phyloP scores from a whole-genome alignment of 2,329 filamentous ascomycete genomes.

The Botrytis squamosa region DNA sequence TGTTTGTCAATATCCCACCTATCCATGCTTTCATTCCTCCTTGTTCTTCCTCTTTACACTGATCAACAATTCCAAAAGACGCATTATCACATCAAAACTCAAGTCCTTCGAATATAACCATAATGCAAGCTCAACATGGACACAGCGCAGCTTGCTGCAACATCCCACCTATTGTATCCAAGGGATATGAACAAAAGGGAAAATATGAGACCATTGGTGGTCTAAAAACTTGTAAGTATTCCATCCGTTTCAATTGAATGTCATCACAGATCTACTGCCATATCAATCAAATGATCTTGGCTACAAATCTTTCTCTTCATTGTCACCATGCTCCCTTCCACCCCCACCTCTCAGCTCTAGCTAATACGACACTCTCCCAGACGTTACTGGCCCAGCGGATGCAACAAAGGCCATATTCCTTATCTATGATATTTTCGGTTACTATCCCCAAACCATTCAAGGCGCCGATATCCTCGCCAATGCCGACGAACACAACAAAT shows the following conservation, averaged over 20 bases:
- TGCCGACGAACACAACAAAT: conserved; percentile 57
- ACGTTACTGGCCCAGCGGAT: conserved; percentile 49
- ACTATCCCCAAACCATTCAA: conserved; percentile 68
- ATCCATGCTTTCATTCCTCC: not conserved
- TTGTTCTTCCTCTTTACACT: not conserved
- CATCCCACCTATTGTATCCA: conserved; percentile 56
- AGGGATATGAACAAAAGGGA: conserved; percentile 56
- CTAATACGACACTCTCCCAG: conserved; percentile 22
- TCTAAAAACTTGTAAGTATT: conserved; percentile 51
- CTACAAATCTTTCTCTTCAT: not conserved
- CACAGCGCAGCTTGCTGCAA: conserved; percentile 59
- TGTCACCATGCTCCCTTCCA: not conserved
- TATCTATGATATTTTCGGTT: conserved; percentile 66
- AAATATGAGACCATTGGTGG: conserved; percentile 56
- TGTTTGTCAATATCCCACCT: not conserved
- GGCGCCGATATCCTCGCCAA: conserved; percentile 65
- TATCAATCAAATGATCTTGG: not conserved
- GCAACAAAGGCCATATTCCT: conserved; percentile 58
- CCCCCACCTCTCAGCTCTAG: not conserved
- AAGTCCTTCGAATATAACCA: not conserved
- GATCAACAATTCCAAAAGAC: not conserved
- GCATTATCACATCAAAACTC: not conserved
- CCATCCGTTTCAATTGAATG: not conserved
- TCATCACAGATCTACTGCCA: not conserved
- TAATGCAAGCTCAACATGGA: conserved; percentile 40